Evolutionary conservation across 805 yeast species (phyloP).

Genomic region (Nakazawaea anatomiae): DNA sequence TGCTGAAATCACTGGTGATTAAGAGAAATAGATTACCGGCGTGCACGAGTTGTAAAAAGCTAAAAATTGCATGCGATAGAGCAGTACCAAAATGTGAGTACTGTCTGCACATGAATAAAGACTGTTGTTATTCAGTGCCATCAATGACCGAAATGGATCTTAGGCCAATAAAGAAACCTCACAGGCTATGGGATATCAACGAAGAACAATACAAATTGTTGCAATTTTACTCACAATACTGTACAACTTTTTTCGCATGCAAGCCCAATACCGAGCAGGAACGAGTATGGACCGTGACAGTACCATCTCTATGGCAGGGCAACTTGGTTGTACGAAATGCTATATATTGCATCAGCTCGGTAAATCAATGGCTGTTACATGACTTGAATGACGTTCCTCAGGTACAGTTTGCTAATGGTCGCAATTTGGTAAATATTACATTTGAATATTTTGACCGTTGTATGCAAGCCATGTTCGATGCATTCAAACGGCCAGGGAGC

Average conservation of each 20-base stretch:
- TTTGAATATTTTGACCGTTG: background rate
- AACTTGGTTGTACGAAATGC: background rate
- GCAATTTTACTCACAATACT: background rate
- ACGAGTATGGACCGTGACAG: background rate
- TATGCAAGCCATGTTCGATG: background rate
- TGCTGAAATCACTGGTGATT: background rate
- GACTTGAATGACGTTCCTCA: background rate
- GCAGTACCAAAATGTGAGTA: constrained; percentile 3
- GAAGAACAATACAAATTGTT: background rate
- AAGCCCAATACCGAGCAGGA: background rate
- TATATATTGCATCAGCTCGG: constrained; percentile 3
- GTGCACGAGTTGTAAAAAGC: constrained; percentile 4
- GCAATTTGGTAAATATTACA: background rate
- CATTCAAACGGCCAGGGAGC: background rate
- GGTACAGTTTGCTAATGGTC: background rate
- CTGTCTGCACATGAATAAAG: constrained; percentile 1
- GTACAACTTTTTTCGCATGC: background rate
- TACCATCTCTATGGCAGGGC: constrained; percentile 1
- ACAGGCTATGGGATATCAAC: background rate
- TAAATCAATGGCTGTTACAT: background rate
- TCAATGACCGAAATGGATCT: background rate
- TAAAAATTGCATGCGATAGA: constrained; percentile 7
- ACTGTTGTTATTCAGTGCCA: constrained; percentile 1
- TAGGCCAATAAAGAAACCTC: background rate
- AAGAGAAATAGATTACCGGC: background rate